Base-by-base conservation (phyloP, 1,284 basidiomycete species). In the Fomes fomentarius region DNA sequence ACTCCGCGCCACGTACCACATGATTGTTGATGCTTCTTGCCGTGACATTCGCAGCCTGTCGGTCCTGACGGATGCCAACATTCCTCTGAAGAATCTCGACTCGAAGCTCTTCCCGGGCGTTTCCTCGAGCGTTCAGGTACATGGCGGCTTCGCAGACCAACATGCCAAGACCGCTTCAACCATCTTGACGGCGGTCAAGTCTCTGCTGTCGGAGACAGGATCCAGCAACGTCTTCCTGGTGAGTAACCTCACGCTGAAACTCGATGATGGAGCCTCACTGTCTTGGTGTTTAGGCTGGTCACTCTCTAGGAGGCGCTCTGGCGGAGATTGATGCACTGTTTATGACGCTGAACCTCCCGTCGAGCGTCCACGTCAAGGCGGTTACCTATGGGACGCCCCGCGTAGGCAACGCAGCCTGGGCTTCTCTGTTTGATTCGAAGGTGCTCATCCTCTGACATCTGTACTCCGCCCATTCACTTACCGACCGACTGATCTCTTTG, bases 71-170 rank as follows among this genome's bases (percentile, higher is more conserved):
- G 81, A 84, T 58, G 41, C 73, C 44, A 69, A 79, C 52, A 66
- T 82, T 21, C 5, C 46, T 24, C 43, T 58, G 50, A 45, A 50
- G 21, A 43, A 35, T 8, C 71, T 80, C 33, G 69, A 80, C 61
- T 53, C 73, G 1, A 66, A 58, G 0, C 70, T 83, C 11, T 84
- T 84, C 70, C 81, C 81, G 0, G 77, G 76, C 9, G 68, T 79
- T 15, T 67, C 77, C 0, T 67, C 64, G 0, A 63, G 47, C 34
- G 70, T 79, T 3, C 57, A 68, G 47, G 76, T 78, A 9, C 83
- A 84, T 52, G 57, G 69, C 24, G 82, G 82, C 0, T 84, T 84
- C 67, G 68, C 72, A 6, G 64, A 76, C 46, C 74, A 76, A 48
- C 81, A 83, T 52, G 75, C 72, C 8, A 53, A 67, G 50, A 76